Conservation (phyloP, 208 protist species). For the Trypanosoma scelopori region DNA sequence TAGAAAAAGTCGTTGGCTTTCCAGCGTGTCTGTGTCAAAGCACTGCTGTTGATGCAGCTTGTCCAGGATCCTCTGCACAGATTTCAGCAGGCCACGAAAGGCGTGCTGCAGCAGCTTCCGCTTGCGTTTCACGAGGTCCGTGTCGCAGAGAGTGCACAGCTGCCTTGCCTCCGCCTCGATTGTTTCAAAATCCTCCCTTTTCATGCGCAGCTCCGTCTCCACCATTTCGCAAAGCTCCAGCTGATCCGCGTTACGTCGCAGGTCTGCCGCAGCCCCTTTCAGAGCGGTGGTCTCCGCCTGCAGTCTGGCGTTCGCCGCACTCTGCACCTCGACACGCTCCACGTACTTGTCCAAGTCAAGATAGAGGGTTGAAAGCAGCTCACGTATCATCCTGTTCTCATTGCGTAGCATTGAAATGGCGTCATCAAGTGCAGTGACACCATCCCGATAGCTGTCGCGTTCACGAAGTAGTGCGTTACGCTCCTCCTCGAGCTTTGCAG, state of each 20-base stretch:
- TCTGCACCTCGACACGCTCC: conserved; percentile 19
- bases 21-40: conserved; percentile 49
- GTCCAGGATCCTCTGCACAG: conserved; percentile 20
- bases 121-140: conserved; percentile 36
- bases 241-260: conserved; percentile 37
- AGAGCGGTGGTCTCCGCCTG: conserved; percentile 26
- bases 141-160: conserved; percentile 27
- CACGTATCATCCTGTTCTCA: conserved; percentile 37
- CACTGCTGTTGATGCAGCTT: conserved; percentile 28
- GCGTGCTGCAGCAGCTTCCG: conserved; percentile 13
- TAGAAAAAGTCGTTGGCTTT: conserved; percentile 42
- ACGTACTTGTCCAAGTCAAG: conserved; percentile 36
- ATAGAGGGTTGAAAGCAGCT: conserved; percentile 37
- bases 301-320: conserved; percentile 5
- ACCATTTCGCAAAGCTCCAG: conserved; percentile 60
- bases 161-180: conserved; percentile 25
- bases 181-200: conserved; percentile 31
- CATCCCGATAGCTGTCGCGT: conserved; percentile 29
- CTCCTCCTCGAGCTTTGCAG: conserved; percentile 26
- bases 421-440: conserved; percentile 28
- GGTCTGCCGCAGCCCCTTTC: conserved; percentile 20
- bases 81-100: conserved; percentile 25
- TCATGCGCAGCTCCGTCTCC: conserved; percentile 38
- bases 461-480: conserved; percentile 17
- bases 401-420: conserved; percentile 17